Evolutionary conservation across 2,329 filamentous ascomycete species (phyloP), one percentile per base, ranked within the genome.

Genomic region (Coniella vitis): DNA sequence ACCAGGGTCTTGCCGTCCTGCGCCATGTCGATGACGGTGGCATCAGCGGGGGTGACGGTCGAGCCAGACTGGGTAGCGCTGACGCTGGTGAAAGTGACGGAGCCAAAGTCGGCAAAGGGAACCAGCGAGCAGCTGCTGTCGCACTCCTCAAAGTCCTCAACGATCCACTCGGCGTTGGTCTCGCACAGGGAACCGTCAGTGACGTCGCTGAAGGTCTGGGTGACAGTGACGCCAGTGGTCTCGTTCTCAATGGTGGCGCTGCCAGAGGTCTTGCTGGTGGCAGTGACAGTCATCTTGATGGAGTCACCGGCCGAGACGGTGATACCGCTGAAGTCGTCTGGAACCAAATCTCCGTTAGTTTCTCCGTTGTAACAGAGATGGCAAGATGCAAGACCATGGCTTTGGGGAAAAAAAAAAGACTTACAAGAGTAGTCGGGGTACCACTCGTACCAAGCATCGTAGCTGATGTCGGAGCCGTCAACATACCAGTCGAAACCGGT

Each of bases 21-120:
- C 17, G 78, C 64, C 59, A 85, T 62, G 61, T 80, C 79, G 10
- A 83, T 86, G 36, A 89, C 68, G 63, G 87, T 87, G 55, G 81
- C 68, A 21, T 65, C 65, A 1, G 60, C 13, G 1, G 53, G 56
- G 3, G 68, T 61, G 17, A 65, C 61, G n/a, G 64, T 64, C 12
- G 54, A 63, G 42, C 49, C 60, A 32, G 50, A 51, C 22, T 48
- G 55, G 17, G 57, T 56, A 4, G 61, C 63, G 34, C 57, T 58
- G 35, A 65, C 63, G 38, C 55, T 55, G 2, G 65, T 69, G 57
- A 76, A 77, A 5, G 63, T 63, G 10, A 77, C 65, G 3, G 61
- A 66, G 14, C 68, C 69, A 51, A 77, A 78, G 56, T 76, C 60
- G 22, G 67, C 71, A 46, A 78, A 65, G 0, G 66, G 57, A 3